Evolutionary conservation across 2,329 filamentous ascomycete genomes (phyloP).

Genomic region (Phaeosphaeriaceae sp.): DNA sequence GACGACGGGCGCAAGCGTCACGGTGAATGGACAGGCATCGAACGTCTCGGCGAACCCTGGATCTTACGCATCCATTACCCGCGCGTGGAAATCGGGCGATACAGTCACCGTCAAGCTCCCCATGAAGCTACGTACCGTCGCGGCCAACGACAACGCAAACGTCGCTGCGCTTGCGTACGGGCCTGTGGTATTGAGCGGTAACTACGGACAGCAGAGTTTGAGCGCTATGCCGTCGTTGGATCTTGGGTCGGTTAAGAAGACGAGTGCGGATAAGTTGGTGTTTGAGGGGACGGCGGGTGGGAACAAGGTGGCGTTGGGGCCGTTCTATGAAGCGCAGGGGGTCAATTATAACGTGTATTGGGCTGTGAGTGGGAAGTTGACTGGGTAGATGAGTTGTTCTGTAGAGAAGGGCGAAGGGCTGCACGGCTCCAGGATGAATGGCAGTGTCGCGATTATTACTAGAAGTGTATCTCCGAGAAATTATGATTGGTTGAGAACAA

Average conservation of each 20-base stretch:
- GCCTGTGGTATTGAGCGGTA: conserved; percentile 54
- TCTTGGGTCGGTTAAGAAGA: conserved; percentile 20
- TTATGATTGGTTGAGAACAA: too few relatives aligned
- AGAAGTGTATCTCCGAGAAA: too few relatives aligned
- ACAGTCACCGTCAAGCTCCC: conserved; percentile 54
- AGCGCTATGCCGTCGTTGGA: conserved; percentile 20
- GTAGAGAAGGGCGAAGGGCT: too few relatives aligned
- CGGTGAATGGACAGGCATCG: conserved; percentile 50
- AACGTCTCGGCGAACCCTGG: conserved; percentile 42
- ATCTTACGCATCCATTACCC: conserved; percentile 51
- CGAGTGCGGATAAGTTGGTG: conserved; percentile 10
- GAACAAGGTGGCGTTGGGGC: conserved; percentile 20
- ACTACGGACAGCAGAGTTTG: conserved; percentile 49
- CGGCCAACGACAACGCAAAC: conserved; percentile 56
- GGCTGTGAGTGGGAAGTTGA: conserved; percentile 18
- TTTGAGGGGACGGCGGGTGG: conserved; percentile 29
- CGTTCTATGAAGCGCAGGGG: conserved; percentile 35
- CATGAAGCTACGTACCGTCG: conserved; percentile 53
- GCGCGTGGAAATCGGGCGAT: conserved; percentile 55
- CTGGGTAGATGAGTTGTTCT: neutral
- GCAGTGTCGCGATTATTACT: too few relatives aligned
- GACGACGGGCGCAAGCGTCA: conserved; percentile 50
- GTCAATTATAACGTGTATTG: conserved; percentile 38
- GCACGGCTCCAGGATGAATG: too few relatives aligned
- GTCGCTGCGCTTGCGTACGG: conserved; percentile 58